Evolutionary conservation across 2,329 filamentous ascomycete species (phyloP).

Genomic region (Venturia oleaginea): DNA sequence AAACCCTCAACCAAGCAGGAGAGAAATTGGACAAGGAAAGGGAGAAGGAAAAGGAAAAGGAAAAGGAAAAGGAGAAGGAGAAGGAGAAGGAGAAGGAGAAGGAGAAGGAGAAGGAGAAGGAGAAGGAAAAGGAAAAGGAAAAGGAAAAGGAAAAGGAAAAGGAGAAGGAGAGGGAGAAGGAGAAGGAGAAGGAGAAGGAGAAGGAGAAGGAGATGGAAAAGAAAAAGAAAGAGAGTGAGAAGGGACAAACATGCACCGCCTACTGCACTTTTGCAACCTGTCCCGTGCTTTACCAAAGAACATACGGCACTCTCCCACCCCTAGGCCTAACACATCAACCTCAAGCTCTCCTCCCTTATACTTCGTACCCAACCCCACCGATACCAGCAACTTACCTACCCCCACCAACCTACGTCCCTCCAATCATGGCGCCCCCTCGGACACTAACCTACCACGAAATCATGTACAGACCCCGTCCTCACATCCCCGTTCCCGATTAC

Average conservation of each 20-base stretch:
- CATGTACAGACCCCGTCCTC: neutral
- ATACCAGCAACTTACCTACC: neutral
- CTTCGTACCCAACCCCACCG: neutral
- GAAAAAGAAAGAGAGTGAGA: neutral
- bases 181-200: neutral
- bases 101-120: neutral
- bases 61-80: neutral
- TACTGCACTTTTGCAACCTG: neutral
- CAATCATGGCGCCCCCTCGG: neutral
- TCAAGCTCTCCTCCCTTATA: neutral
- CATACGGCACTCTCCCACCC: neutral
- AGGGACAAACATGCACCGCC: neutral
- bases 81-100: neutral
- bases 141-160: neutral
- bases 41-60: neutral
- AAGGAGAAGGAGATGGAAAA: neutral
- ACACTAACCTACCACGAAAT: neutral
- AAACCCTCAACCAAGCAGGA: neutral
- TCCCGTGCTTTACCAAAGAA: neutral
- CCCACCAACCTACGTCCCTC: neutral
- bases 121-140: too few relatives aligned
- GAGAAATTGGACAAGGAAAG: neutral
- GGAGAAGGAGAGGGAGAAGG: neutral
- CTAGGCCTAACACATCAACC: neutral
- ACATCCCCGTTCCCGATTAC: neutral